These are phyloP conservation scores for Arthroderma uncinatum DNA, from an alignment of 2,329 filamentous ascomycete genomes.

Conservation along the genomic window DNA sequence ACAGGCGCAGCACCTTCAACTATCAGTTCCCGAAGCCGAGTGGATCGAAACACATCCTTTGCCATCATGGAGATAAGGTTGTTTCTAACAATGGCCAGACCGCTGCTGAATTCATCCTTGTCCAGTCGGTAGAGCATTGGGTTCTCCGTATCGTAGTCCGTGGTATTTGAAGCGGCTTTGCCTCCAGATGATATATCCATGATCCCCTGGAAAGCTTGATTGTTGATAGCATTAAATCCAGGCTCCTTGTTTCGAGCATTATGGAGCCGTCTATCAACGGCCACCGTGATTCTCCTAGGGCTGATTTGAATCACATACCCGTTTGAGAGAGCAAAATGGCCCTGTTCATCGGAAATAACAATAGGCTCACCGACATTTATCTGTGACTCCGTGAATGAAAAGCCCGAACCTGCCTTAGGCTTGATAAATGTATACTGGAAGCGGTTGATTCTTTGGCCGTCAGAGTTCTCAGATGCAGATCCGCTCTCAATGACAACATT, in stretches of 20 bases:
- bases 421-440: conserved; percentile 81
- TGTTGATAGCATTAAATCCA: conserved; percentile 63
- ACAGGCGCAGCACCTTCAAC: conserved; percentile 62
- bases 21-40: conserved; percentile 64
- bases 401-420: conserved; percentile 46
- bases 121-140: conserved; percentile 68
- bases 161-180: conserved; percentile 10
- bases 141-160: conserved; percentile 34
- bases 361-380: conserved; percentile 78
- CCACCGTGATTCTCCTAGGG: conserved; percentile 67
- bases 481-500: conserved; percentile 74
- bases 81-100: conserved; percentile 88
- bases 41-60: conserved; percentile 57
- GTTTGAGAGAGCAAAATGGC: conserved; percentile 88
- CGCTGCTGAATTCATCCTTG: conserved; percentile 97
- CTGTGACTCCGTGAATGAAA: conserved; percentile 87
- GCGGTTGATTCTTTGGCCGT: conserved; percentile 75
- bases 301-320: conserved; percentile 75
- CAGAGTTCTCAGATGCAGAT: conserved; percentile 57
- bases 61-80: conserved; percentile 91
- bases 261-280: conserved; percentile 80
- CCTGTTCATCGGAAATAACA: conserved; percentile 90
- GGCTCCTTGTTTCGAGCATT: conserved; percentile 65
- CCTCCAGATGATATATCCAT: conserved; percentile 56
- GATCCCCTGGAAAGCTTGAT: conserved; percentile 81